Percentiles rank a stretch among this genome's conserved stretches.
These are phyloP conservation scores for Endogone sp. DNA, from an alignment of 192 early-diverging fungal species.

Conservation along the genomic window DNA sequence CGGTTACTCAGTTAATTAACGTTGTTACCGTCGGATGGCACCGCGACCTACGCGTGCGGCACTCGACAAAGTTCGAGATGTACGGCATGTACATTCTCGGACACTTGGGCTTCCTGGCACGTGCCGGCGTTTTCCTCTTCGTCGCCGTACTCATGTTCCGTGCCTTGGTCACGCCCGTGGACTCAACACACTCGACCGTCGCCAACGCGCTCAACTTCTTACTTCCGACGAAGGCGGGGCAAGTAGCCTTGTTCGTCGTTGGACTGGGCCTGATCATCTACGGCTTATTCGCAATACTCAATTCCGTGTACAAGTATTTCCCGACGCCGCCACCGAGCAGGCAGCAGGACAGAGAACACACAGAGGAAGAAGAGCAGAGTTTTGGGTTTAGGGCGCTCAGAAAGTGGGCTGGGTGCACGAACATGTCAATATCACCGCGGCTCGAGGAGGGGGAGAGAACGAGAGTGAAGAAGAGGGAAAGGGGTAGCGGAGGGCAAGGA, in stretches of 20 bases:
- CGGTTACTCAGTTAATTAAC: conserved; percentile 34
- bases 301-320: conserved; percentile 33
- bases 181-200: conserved; percentile 13
- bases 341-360: neutral
- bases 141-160: conserved; percentile 37
- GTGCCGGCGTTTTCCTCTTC: conserved; percentile 46
- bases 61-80: conserved; percentile 10
- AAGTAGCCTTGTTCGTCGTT: conserved; percentile 19
- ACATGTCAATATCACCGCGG: too few species aligned
- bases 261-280: conserved; percentile 27
- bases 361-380: neutral
- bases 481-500: too few species aligned
- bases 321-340: conserved; percentile 24
- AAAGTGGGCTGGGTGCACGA: too few species aligned
- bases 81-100: conserved; percentile 24
- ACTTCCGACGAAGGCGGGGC: conserved; percentile 9
- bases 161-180: conserved; percentile 7
- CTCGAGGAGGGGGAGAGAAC: too few species aligned
- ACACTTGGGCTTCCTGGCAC: conserved; percentile 38
- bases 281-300: conserved; percentile 22
- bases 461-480: too few species aligned
- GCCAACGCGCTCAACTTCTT: conserved; percentile 28
- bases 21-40: conserved; percentile 31
- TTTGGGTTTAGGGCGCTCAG: too few species aligned
- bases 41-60: conserved; percentile 18